A percentile compares a stretch with the other conserved stretches of the same genome.
These are phyloP conservation scores for Carex scoparia DNA, from an alignment of 176 grass and related monocot genomes.

Conservation along the genomic window DNA sequence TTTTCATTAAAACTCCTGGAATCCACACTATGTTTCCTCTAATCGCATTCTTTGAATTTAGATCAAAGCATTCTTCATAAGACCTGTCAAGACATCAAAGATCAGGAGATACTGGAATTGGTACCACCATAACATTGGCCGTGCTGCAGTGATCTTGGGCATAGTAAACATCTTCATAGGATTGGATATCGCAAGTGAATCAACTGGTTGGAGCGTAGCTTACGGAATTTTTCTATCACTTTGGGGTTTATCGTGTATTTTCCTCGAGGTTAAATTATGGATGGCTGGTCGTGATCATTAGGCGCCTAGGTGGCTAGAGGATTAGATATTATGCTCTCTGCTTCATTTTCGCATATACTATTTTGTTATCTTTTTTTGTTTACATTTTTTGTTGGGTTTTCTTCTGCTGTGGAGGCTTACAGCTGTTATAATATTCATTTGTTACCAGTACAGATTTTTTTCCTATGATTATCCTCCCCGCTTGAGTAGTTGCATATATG, in stretches of 20 bases:
- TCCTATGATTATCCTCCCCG: neutral
- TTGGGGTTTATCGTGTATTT: constrained; percentile 15
- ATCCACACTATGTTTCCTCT: neutral
- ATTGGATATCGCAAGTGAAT: constrained; percentile 37
- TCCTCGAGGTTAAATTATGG: constrained; percentile 48
- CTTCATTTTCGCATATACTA: constrained; percentile 3
- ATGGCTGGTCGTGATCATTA: constrained; percentile 1
- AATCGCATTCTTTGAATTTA: neutral
- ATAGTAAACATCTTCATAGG: constrained; percentile 48
- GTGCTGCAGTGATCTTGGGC: constrained; percentile 30
- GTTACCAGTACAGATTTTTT: neutral
- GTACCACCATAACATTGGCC: constrained; percentile 57
- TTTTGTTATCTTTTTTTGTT: neutral
- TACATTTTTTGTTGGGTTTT: neutral
- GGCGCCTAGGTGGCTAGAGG: neutral
- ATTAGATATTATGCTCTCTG: constrained; percentile 13
- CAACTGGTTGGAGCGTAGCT: neutral
- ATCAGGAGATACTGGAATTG: constrained; percentile 62
- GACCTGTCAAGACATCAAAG: constrained; percentile 47
- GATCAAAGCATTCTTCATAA: constrained; percentile 45
- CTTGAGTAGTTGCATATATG: neutral
- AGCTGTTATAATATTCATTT: neutral
- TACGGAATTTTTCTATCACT: constrained; percentile 38
- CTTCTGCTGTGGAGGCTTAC: neutral
- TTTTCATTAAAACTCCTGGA: neutral